Evolutionary conservation across 768 basidiomycete genomes (phyloP), one percentile per base, ranked within the genome.

Genomic region (Mycena pura): DNA sequence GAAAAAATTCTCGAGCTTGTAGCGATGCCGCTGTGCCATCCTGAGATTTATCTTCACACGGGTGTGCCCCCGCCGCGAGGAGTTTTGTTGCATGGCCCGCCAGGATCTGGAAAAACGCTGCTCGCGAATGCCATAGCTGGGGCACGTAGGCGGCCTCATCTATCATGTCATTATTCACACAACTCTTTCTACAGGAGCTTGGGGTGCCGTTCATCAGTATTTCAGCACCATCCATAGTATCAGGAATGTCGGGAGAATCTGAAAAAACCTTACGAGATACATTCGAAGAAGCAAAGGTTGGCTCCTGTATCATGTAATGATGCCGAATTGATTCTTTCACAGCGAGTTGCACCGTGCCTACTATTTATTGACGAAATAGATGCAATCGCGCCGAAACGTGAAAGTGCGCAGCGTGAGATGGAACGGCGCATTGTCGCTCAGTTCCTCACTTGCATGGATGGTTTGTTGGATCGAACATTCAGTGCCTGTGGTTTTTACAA

Each of bases 301-400:
- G 80, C 73, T 39, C 9, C 3, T 27, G 13, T 31, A 1, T 11
- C 24, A 3, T 32, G 27, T n/a, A 21, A 28, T 5, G 19, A 6
- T 25, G 32, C 36, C 28, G 31, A 2, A 39, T 19, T 32, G 48
- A 25, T 39, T 36, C 50, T 44, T 54, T 57, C 13, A 0, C 66
- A 96, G 93, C 86, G 90, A 60, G 82, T 92, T 7, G 95, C 97
- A 0, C 97, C 96, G 0, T 97, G 95, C 69, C 79, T 99, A 1
- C 75, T 99, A 9, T 99, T 99, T 77, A 93, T 99, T 41, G 96
- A 99, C 72, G 97, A 99, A 72, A 97, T 99, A 19, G 96, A 99
- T 69, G 94, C 96, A 7, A 96, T 99, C 63, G 98, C 96, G 0
- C 95, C 95, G 0, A 99, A 99, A 77, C 81, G 97, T 60, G 97